phyloP scores from a whole-genome alignment of 805 yeast species.

The Starmera dryadoides region DNA sequence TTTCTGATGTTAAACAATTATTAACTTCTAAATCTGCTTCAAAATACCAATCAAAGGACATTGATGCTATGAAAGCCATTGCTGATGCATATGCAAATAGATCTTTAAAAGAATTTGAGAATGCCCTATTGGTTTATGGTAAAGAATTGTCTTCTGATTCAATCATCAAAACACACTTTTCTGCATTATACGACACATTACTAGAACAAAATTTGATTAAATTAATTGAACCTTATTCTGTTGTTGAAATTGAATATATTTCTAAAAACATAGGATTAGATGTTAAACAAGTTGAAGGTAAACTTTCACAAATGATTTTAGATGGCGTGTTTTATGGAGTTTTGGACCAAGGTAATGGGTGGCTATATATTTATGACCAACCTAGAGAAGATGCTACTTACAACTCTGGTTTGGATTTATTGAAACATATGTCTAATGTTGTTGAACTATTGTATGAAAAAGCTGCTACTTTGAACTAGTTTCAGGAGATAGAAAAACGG shows the following conservation, averaged over 20 bases:
- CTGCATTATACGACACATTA: slow-evolving; percentile 86
- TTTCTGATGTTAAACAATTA: slow-evolving; percentile 79
- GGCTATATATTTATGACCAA: slow-evolving; percentile 87
- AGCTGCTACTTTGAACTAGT: slow-evolving; percentile 73
- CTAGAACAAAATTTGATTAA: slow-evolving; percentile 90
- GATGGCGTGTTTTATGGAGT: slow-evolving; percentile 96
- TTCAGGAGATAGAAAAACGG: too few species aligned
- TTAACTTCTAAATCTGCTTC: slow-evolving; percentile 65
- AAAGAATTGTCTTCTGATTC: slow-evolving; percentile 78
- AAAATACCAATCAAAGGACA: slow-evolving; percentile 74
- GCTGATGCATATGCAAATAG: slow-evolving; percentile 86
- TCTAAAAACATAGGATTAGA: slow-evolving; percentile 86
- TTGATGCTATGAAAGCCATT: slow-evolving; percentile 94
- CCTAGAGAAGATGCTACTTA: slow-evolving; percentile 86
- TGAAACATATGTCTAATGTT: slow-evolving; percentile 78
- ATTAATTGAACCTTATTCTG: slow-evolving; percentile 92
- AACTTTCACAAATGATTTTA: slow-evolving; percentile 91
- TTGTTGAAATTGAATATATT: slow-evolving; percentile 88
- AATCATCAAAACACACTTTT: slow-evolving; percentile 85
- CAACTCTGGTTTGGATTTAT: slow-evolving; percentile 78
- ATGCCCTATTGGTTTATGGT: slow-evolving; percentile 64
- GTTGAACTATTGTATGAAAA: slow-evolving; percentile 91
- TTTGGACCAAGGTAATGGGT: slow-evolving; percentile 96
- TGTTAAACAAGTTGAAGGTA: slow-evolving; percentile 84
- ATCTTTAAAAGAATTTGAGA: slow-evolving; percentile 85